These are phyloP conservation scores for Blastocystis sp. DNA, from an alignment of 352 stramenopile genomes.

Conservation along the genomic window DNA sequence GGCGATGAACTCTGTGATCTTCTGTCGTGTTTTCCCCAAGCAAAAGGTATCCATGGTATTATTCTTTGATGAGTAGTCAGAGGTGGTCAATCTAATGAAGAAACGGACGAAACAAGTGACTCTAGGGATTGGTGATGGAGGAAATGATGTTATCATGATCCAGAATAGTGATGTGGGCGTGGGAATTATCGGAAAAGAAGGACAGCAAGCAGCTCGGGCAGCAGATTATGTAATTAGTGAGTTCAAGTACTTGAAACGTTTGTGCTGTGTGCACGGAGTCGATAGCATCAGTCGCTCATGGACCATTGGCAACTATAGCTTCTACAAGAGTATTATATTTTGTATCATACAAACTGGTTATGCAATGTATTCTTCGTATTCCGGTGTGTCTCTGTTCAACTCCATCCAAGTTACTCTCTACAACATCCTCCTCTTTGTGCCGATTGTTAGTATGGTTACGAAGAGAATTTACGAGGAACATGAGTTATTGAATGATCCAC, in stretches of 20 bases:
- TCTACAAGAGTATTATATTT: constrained; percentile 88
- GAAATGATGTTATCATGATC: constrained; percentile 91
- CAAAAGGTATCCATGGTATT: constrained; percentile 70
- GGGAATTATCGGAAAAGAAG: constrained; percentile 82
- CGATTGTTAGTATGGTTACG: constrained; percentile 47
- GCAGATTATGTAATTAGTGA: constrained; percentile 85
- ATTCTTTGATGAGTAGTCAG: constrained; percentile 19
- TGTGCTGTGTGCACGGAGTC: constrained; percentile 82
- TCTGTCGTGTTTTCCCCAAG: constrained; percentile 76
- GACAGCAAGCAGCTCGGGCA: constrained; percentile 81
- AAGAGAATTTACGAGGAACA: neutral
- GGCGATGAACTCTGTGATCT: constrained; percentile 79
- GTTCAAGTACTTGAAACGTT: constrained; percentile 81
- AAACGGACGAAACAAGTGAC: constrained; percentile 70
- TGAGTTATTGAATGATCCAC: neutral
- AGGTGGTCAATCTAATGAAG: constrained; percentile 57
- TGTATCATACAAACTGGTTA: constrained; percentile 81
- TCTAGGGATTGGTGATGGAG: constrained; percentile 83
- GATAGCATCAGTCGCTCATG: constrained; percentile 83
- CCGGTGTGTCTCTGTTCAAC: constrained; percentile 52
- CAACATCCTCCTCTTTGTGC: constrained; percentile 55
- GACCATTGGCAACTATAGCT: constrained; percentile 82
- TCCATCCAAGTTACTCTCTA: constrained; percentile 51
- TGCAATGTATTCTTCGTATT: constrained; percentile 62
- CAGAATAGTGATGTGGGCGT: constrained; percentile 82